Percentiles rank a stretch among this genome's conserved stretches.
phyloP scores from a whole-genome alignment of 805 yeast species.

The Peterozyma xylosa region DNA sequence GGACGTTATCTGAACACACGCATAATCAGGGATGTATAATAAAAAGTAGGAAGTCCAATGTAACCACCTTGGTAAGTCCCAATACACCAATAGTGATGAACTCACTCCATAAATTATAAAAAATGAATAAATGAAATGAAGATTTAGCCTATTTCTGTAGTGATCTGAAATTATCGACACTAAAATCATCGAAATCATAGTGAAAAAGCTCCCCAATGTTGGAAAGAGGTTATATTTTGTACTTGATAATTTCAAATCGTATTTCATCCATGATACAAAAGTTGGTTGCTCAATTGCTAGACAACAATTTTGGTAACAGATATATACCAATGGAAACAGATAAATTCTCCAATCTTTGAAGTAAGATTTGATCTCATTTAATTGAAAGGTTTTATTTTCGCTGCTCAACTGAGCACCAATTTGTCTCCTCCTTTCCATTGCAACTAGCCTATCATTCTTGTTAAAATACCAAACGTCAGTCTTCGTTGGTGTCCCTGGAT shows the following conservation, averaged over 20 bases:
- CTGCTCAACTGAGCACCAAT: conserved; percentile 35
- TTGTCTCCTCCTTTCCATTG: conserved; percentile 37
- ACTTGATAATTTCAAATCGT: conserved; percentile 2
- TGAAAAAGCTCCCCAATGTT: conserved; percentile 12
- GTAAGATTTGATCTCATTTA: conserved; percentile 30
- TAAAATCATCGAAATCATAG: conserved; percentile 15
- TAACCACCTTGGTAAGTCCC: conserved; percentile 15
- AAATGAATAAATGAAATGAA: conserved; percentile 12
- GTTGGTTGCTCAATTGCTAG: conserved; percentile 31
- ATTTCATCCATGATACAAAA: conserved; percentile 36
- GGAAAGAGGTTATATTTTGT: conserved; percentile 16
- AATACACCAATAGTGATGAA: conserved; percentile 9
- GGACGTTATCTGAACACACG: conserved; percentile 14
- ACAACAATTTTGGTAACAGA: conserved; percentile 28
- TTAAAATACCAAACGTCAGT: conserved; percentile 33
- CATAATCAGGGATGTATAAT: conserved; percentile 11
- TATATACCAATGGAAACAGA: conserved; percentile 33
- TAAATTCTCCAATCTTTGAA: conserved; percentile 43
- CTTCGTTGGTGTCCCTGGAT: conserved; percentile 40
- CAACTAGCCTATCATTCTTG: conserved; percentile 34
- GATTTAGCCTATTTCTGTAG: conserved; percentile 11
- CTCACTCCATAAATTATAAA: conserved; percentile 11
- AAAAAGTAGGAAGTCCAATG: conserved; percentile 16
- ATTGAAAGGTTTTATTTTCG: conserved; percentile 30
- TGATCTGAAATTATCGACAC: conserved; percentile 15